Percentiles rank a stretch among this genome's conserved stretches.
Conservation (phyloP, 176 grass and related monocot genomes). For the Oryza meridionalis region DNA sequence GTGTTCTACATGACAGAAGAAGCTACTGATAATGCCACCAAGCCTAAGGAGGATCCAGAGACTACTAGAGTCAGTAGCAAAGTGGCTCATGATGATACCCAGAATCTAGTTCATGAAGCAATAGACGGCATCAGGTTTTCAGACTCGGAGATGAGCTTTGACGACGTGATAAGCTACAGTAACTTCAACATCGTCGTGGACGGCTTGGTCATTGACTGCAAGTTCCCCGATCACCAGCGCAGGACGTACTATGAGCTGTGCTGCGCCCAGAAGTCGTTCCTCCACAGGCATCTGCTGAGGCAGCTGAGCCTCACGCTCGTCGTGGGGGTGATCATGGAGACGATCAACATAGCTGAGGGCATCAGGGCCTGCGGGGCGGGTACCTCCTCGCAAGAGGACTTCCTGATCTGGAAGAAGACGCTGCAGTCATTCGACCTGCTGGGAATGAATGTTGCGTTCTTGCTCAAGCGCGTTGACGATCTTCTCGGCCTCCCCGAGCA, state of each 20-base stretch:
- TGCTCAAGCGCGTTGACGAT: conserved; percentile 16
- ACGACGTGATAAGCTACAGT: neutral
- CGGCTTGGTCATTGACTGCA: conserved; percentile 44
- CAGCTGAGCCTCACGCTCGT: conserved; percentile 33
- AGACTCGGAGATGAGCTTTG: conserved; percentile 31
- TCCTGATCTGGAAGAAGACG: conserved; percentile 51
- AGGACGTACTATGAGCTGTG: conserved; percentile 53
- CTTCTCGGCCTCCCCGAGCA: conserved; percentile 13
- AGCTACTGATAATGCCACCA: neutral
- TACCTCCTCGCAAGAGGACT: neutral
- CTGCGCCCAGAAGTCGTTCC: conserved; percentile 39
- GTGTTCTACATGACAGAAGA: neutral
- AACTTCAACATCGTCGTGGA: conserved; percentile 46
- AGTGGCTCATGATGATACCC: conserved; percentile 4
- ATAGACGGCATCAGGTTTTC: conserved; percentile 39
- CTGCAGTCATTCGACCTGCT: conserved; percentile 43
- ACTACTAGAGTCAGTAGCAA: neutral
- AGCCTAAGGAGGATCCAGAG: conserved; percentile 11
- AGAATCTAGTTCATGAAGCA: neutral
- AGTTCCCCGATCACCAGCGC: conserved; percentile 20
- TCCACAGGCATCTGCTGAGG: conserved; percentile 46
- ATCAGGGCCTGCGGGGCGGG: conserved; percentile 29
- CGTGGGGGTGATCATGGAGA: conserved; percentile 53
- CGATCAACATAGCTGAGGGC: conserved; percentile 34
- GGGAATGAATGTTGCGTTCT: conserved; percentile 45